Percentiles rank a stretch among this genome's conserved stretches.
Evolutionary conservation across 1,284 basidiomycete genomes (phyloP).

Genomic region (Puccinia polysora): DNA sequence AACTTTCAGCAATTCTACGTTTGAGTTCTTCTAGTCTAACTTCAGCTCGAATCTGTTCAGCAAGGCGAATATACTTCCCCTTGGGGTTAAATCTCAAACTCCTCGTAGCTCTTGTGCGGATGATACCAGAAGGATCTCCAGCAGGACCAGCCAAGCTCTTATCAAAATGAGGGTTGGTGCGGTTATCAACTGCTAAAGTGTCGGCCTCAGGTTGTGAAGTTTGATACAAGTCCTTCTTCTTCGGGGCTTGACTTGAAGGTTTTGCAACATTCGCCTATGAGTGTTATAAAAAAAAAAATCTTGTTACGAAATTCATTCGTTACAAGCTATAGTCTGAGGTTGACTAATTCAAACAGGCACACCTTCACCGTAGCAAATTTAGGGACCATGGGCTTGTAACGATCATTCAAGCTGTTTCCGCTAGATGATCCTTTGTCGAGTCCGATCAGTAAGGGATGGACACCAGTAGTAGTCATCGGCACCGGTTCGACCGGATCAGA

Average conservation of each 20-base stretch:
- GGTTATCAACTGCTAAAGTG: neutral
- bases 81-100: slow-evolving; percentile 79
- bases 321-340: neutral
- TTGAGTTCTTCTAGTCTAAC: slow-evolving; percentile 82
- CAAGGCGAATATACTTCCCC: slow-evolving; percentile 80
- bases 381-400: slow-evolving; percentile 93
- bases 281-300: too few species aligned
- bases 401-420: slow-evolving; percentile 73
- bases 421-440: slow-evolving; percentile 55
- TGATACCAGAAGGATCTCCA: slow-evolving; percentile 57
- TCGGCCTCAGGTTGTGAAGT: slow-evolving; percentile 25
- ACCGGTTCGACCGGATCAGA: slow-evolving; percentile 54
- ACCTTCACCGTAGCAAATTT: slow-evolving; percentile 91
- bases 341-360: slow-evolving; percentile 26
- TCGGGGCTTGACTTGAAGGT: slow-evolving; percentile 49
- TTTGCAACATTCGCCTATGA: slow-evolving; percentile 64
- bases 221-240: neutral
- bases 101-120: slow-evolving; percentile 66
- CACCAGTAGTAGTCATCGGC: slow-evolving; percentile 63
- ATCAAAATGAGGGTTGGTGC: slow-evolving; percentile 66
- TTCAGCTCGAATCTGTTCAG: slow-evolving; percentile 76
- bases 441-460: slow-evolving; percentile 49
- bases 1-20: slow-evolving; percentile 82
- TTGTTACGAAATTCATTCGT: too few species aligned
- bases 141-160: slow-evolving; percentile 54